Base-by-base conservation (phyloP, 1,139 yeast genomes). In the Candida tetrigidarum region DNA sequence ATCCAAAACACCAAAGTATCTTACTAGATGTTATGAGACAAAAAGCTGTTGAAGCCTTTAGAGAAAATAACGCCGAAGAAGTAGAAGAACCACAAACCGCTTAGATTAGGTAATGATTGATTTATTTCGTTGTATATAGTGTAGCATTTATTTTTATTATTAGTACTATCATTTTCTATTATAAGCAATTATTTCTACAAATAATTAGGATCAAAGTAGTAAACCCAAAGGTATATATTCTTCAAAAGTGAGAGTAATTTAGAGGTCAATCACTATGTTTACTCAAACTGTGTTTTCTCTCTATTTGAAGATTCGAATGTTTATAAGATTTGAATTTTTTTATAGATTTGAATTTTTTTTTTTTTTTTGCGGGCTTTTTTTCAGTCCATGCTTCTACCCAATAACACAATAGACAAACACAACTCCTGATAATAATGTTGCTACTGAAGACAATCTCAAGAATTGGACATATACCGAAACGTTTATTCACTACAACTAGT, bases 1-100 rank as follows among this genome's bases (percentile, higher is more conserved):
- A 79, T 55, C 83, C 90, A 16, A 80, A 84, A 56, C 85, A 84
- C 53, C 85, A 84, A 61, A 74, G 77, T 47, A 83, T 83, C 5
- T 67, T 84, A 51, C 69, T 87, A 60, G 83, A 83, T 53, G 80
- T 80, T 52, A 69, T 81, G 63, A 78, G 81, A 54, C 70, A 53
- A 58, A 62, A 58, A 54, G 77, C 78, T 0, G 58, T 71, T 40
- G 62, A 56, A 34, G 76, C 64, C 41, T 72, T 73, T 52, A 63
- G 60, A 36, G 50, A 45, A 33, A 53, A 54, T 22, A 10, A 47
- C 55, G 67, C 34, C n/a, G 37, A 30, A 14, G 32, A 34, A 26
- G 35, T 12, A 19, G 33, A 27, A 26, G 16, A 16, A 8, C 28
- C 35, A 37, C 38, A 19, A 38, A 38, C 35, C 28, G 41, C 35